Percentiles rank a stretch among this genome's conserved stretches.
Evolutionary conservation across 495 filamentous ascomycete species (phyloP).

Genomic region (Lasiosphaeria miniovina): DNA sequence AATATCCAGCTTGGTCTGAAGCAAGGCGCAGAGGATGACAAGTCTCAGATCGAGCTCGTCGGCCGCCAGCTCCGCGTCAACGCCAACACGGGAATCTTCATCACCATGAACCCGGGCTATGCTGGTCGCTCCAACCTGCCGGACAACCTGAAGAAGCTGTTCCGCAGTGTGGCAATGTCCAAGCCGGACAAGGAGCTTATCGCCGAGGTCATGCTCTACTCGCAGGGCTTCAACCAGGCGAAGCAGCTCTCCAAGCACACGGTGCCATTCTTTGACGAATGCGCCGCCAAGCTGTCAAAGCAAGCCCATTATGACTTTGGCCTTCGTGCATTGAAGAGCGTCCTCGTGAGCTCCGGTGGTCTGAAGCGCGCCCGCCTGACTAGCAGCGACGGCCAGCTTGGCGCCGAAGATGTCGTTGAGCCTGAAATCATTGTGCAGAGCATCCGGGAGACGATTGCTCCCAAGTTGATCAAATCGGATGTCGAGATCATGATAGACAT

Average conservation of each 20-base stretch:
- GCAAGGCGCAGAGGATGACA: slow-evolving; percentile 70
- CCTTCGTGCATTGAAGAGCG: slow-evolving; percentile 94
- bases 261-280: slow-evolving; percentile 96
- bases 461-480: slow-evolving; percentile 89
- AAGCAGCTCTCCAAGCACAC: slow-evolving; percentile 90
- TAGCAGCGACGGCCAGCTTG: slow-evolving; percentile 49
- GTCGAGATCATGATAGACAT: slow-evolving; percentile 83
- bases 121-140: slow-evolving; percentile 95
- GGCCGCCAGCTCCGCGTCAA: slow-evolving; percentile 86
- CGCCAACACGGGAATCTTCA: slow-evolving; percentile 94
- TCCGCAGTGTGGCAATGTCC: slow-evolving; percentile 98
- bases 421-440: slow-evolving; percentile 99
- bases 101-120: slow-evolving; percentile 99
- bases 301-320: slow-evolving; percentile 99
- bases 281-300: slow-evolving; percentile 74
- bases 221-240: slow-evolving; percentile 95
- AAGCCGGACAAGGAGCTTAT: slow-evolving; percentile 99
- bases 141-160: slow-evolving; percentile 98
- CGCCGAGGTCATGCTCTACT: slow-evolving; percentile 99
- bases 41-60: slow-evolving; percentile 86
- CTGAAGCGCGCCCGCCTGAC: slow-evolving; percentile 83
- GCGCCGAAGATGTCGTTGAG: slow-evolving; percentile 74
- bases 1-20: slow-evolving; percentile 96
- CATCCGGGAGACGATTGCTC: slow-evolving; percentile 95
- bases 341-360: slow-evolving; percentile 93